Percentiles rank a stretch among this genome's conserved stretches.
phyloP scores from a whole-genome alignment of 495 filamentous ascomycete genomes.

The Cercophora scortea region DNA sequence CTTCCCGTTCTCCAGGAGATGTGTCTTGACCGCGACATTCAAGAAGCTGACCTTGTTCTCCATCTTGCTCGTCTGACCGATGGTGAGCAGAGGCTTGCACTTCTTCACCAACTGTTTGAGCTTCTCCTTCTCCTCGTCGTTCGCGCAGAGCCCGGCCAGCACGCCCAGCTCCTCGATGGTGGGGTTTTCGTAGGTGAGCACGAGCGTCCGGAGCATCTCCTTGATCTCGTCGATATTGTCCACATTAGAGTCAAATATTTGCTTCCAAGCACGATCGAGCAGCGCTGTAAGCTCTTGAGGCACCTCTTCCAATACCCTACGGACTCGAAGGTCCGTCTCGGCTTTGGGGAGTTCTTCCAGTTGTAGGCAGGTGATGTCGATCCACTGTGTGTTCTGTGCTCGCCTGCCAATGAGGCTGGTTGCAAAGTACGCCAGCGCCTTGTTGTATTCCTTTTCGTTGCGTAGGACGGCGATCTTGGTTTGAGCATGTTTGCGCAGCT shows the following conservation, averaged over 20 bases:
- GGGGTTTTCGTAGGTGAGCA: conserved; percentile 28
- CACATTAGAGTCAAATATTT: conserved; percentile 21
- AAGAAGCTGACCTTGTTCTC: too few species aligned
- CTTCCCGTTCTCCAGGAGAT: too few species aligned
- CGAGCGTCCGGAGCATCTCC: conserved; percentile 28
- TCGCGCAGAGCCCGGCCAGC: conserved; percentile 17
- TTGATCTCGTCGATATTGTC: conserved; percentile 21
- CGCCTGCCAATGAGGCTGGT: conserved; percentile 26
- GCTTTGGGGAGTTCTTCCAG: conserved; percentile 20
- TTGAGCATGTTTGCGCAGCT: background rate
- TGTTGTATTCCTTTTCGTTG: conserved; percentile 26
- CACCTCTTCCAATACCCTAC: conserved; percentile 21
- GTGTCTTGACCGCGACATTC: too few species aligned
- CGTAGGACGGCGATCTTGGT: conserved; percentile 17
- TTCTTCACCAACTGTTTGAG: conserved; percentile 20
- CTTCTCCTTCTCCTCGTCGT: conserved; percentile 5
- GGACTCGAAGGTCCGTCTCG: conserved; percentile 19
- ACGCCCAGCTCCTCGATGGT: conserved; percentile 21
- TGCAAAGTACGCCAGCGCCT: conserved; percentile 25
- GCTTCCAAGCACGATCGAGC: conserved; percentile 21
- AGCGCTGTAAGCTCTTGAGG: conserved; percentile 25
- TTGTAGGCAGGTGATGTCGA: conserved; percentile 28
- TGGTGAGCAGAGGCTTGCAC: conserved; percentile 24
- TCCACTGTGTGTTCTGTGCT: conserved; percentile 29
- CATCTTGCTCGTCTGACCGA: conserved; percentile 17